Conservation (phyloP, 495 filamentous ascomycete species). For the Neurospora sp. region DNA sequence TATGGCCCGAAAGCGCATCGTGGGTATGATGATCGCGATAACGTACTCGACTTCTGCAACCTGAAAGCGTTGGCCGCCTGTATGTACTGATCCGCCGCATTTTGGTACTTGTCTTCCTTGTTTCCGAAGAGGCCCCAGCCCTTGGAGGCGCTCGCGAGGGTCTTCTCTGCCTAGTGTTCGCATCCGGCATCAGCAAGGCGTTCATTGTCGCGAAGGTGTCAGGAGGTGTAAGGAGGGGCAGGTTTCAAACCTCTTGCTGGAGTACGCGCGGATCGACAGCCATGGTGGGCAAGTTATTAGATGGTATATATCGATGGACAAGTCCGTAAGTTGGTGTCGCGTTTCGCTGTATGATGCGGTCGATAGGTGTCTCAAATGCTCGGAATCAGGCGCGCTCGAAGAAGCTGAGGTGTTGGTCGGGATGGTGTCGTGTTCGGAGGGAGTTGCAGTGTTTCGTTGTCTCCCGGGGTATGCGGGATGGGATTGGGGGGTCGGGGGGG, state of each 20-base stretch:
- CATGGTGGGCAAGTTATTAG: slow-evolving; percentile 23
- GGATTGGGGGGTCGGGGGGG: neutral
- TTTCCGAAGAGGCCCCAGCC: slow-evolving; percentile 70
- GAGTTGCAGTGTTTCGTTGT: neutral
- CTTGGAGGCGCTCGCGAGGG: slow-evolving; percentile 52
- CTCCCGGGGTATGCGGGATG: neutral
- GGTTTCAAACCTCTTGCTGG: slow-evolving; percentile 30
- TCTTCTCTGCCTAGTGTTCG: slow-evolving; percentile 63
- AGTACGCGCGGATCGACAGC: slow-evolving; percentile 38
- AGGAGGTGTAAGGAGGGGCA: slow-evolving; percentile 14
- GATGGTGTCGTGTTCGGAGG: neutral
- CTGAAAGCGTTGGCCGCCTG: slow-evolving; percentile 77
- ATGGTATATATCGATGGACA: neutral
- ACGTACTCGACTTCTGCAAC: slow-evolving; percentile 57
- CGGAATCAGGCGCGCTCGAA: neutral
- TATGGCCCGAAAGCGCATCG: neutral
- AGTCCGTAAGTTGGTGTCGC: neutral
- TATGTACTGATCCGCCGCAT: slow-evolving; percentile 69
- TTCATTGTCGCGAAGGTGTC: neutral
- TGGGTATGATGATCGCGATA: neutral
- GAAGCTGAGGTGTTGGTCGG: neutral
- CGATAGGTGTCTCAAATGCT: neutral
- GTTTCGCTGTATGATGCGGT: neutral
- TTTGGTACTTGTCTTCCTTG: slow-evolving; percentile 68
- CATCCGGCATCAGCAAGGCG: slow-evolving; percentile 16